Conservation (phyloP, 2,329 filamentous ascomycete genomes). For the Fusarium sp. region DNA sequence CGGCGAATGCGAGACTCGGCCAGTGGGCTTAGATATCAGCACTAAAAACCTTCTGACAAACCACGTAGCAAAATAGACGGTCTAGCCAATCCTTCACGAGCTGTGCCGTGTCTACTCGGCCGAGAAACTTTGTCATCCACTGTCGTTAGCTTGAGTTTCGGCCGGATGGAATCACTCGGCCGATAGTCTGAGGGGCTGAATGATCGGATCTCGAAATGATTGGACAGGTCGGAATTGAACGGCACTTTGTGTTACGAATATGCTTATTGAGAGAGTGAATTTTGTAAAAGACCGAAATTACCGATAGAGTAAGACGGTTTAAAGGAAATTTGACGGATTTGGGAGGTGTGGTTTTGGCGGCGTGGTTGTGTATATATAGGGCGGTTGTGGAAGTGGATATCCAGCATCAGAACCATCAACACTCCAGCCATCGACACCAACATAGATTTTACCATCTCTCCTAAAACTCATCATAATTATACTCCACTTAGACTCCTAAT, state of each 20-base stretch:
- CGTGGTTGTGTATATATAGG: constrained; percentile 30
- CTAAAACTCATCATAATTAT: too few species aligned
- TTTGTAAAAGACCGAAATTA: too few species aligned
- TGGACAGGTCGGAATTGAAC: background rate
- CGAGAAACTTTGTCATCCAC: background rate
- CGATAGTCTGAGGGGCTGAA: background rate
- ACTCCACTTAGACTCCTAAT: too few species aligned
- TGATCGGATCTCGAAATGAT: background rate
- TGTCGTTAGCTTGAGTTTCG: background rate
- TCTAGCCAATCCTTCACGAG: background rate
- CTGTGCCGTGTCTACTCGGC: background rate
- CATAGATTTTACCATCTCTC: rapidly evolving
- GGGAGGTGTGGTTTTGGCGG: too few species aligned
- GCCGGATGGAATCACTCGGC: constrained; percentile 13
- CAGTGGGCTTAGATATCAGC: constrained; percentile 10
- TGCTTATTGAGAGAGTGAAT: too few species aligned
- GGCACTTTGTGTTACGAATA: background rate
- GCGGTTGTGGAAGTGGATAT: too few species aligned
- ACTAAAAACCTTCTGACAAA: background rate
- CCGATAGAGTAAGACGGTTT: too few species aligned
- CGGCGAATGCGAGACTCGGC: background rate
- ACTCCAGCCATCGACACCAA: rapidly evolving
- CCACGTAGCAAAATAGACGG: background rate
- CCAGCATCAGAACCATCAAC: background rate
- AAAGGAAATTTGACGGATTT: too few species aligned